Base-by-base conservation (phyloP, 148 eudicot genomes). In the Simmondsia chinensis region DNA sequence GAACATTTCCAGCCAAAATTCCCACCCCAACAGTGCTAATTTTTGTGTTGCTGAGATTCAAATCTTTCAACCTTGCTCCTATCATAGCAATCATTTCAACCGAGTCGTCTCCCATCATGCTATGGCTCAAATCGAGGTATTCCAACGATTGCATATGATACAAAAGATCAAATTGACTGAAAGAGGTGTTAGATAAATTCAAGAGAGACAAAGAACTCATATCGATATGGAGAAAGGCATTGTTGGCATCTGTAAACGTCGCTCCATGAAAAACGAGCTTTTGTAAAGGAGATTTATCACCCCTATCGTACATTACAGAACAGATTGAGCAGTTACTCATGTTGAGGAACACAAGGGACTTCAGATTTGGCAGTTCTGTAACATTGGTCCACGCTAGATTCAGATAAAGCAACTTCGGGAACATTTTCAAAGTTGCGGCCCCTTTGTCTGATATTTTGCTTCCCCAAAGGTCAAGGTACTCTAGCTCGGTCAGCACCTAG, bases 391-490 rank as follows among this genome's bases (percentile, higher is more conserved):
- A 91, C 28, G 76, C 88, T 56, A 91, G 56, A 67, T 70, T 79
- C 42, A 91, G 63, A 55, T 55, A 74, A 45, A 58, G 76, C 70
- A 91, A 65, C 20, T 52, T 70, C 1, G 75, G 81, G 35, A 79
- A 81, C 30, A 47, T 30, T 54, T 37, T 39, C 37, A 91, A 65
- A 28, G 60, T 31, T 20, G 33, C 14, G 15, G 60, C 76, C 20
- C 95, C 91, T 52, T 65, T 29, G 39, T 91, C 60, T 2, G 97
- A 67, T 65, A 91, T 44, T 33, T 65, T 42, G 71, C 81, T 79
- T 46, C 95, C 95, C 95, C 97, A 85, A 2, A 91, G 60, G 52
- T 91, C 95, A 44, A 85, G 75, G 63, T 74, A 57, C 52, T 82
- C 77, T 29, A 85, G 63, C 11, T 75, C 82, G 37, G 62, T 71